phyloP scores from a whole-genome alignment of 1,284 basidiomycete genomes.

The Cutaneotrichosporon dermatis region DNA sequence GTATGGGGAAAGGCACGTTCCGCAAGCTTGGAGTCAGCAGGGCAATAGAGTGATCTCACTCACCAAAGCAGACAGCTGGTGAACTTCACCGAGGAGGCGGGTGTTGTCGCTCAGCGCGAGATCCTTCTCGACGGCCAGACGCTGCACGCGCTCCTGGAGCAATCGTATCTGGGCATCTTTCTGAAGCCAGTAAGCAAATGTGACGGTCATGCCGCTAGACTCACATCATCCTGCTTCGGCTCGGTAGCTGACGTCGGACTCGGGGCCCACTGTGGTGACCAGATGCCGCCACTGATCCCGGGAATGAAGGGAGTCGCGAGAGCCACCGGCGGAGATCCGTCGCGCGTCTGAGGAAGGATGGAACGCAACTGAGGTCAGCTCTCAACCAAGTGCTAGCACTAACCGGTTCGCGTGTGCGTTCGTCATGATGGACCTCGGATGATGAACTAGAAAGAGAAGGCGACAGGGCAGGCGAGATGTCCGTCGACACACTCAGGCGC shows the following conservation, averaged over 20 bases:
- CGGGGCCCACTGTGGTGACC: constrained; percentile 7
- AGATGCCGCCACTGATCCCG: constrained; percentile 18
- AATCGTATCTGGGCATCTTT: constrained; percentile 16
- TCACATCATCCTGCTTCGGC: neutral
- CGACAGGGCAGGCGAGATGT: neutral
- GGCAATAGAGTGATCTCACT: neutral
- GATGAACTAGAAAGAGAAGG: neutral
- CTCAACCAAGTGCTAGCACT: neutral
- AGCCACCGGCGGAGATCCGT: constrained; percentile 1
- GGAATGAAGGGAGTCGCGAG: constrained; percentile 19
- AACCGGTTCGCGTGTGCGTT: constrained; percentile 1
- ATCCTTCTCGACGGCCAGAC: constrained; percentile 32
- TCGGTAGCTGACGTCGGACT: neutral
- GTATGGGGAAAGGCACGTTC: neutral
- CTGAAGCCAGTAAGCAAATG: neutral
- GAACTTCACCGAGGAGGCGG: constrained; percentile 14
- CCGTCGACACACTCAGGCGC: neutral
- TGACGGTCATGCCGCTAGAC: too few relatives aligned
- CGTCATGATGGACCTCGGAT: neutral
- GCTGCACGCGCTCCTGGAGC: constrained; percentile 20
- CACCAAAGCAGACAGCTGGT: constrained; percentile 14
- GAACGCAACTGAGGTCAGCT: neutral
- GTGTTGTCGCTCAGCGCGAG: constrained; percentile 17
- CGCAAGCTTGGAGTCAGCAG: neutral
- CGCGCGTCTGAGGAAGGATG: neutral